Evolutionary conservation across 176 grass and related monocot species (phyloP).

Genomic region (Thinopyrum elongatum): DNA sequence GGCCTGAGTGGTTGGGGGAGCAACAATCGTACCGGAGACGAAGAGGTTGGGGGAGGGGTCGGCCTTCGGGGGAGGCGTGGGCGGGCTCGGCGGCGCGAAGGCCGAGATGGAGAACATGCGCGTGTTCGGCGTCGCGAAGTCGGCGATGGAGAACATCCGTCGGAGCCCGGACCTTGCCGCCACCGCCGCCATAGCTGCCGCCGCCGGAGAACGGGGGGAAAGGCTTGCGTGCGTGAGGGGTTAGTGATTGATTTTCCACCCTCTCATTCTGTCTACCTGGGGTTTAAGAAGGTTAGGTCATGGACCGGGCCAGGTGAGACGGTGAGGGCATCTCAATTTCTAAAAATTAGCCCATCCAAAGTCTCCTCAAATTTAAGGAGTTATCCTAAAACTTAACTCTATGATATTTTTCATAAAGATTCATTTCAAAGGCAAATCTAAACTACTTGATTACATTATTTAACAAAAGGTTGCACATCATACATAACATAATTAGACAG

Average conservation of each 20-base stretch:
- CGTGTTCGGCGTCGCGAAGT: constrained; percentile 44
- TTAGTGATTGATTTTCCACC: background rate
- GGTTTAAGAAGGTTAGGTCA: constrained; percentile 39
- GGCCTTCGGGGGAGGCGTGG: constrained; percentile 45
- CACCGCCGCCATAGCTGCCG: constrained; percentile 47
- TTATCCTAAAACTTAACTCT: too few relatives aligned
- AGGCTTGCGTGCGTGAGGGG: background rate
- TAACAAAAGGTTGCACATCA: too few relatives aligned
- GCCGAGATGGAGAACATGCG: constrained; percentile 65
- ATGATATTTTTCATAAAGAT: too few relatives aligned
- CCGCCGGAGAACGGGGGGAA: background rate
- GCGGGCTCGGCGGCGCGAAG: constrained; percentile 39
- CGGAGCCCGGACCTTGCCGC: constrained; percentile 59
- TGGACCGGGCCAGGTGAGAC: too few relatives aligned
- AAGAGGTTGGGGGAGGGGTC: constrained; percentile 84
- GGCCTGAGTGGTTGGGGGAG: background rate
- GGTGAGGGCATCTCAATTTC: too few relatives aligned
- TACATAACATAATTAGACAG: too few relatives aligned
- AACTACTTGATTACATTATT: too few relatives aligned
- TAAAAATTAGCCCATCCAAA: too few relatives aligned
- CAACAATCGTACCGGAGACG: constrained; percentile 57
- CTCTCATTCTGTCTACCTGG: background rate
- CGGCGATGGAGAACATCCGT: constrained; percentile 65
- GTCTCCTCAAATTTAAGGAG: too few relatives aligned
- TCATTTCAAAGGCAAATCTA: too few relatives aligned